phyloP scores from a whole-genome alignment of 495 filamentous ascomycete species.

The Penicillium paradoxum region DNA sequence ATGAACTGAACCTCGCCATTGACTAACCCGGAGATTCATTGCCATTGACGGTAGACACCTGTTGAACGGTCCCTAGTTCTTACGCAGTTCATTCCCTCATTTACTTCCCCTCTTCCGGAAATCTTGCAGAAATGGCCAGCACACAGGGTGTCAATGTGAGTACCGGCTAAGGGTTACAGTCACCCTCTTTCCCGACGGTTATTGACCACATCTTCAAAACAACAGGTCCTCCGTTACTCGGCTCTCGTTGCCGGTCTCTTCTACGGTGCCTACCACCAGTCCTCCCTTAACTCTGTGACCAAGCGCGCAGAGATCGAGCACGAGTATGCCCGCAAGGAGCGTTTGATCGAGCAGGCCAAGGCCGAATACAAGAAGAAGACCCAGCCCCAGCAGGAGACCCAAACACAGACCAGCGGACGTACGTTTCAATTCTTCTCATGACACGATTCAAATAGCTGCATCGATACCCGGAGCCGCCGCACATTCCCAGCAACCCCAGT shows the following conservation, averaged over 20 bases:
- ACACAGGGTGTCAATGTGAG: constrained; percentile 50
- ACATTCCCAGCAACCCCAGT: constrained; percentile 1
- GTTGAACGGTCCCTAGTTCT: constrained; percentile 33
- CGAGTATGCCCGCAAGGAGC: constrained; percentile 82
- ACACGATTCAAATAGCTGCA: background rate
- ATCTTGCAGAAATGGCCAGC: constrained; percentile 39
- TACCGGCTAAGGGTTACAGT: constrained; percentile 15
- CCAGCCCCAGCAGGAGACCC: constrained; percentile 45
- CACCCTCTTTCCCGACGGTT: constrained; percentile 14
- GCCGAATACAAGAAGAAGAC: constrained; percentile 78
- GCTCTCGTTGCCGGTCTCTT: constrained; percentile 81
- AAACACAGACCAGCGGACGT: constrained; percentile 52
- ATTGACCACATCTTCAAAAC: constrained; percentile 18
- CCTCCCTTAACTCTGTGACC: constrained; percentile 59
- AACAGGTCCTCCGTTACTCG: constrained; percentile 89
- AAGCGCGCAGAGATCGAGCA: constrained; percentile 61
- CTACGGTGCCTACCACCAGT: constrained; percentile 91
- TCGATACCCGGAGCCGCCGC: constrained; percentile 3
- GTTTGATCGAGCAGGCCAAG: constrained; percentile 86
- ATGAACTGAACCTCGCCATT: constrained; percentile 41
- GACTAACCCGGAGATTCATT: constrained; percentile 31
- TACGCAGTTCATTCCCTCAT: constrained; percentile 19
- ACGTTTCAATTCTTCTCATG: constrained; percentile 35
- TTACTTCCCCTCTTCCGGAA: constrained; percentile 22
- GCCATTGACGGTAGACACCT: constrained; percentile 42